Evolutionary conservation across 2,329 filamentous ascomycete genomes (phyloP), one percentile per base, ranked within the genome.

Genomic region (Zymoseptoria crescenta): DNA sequence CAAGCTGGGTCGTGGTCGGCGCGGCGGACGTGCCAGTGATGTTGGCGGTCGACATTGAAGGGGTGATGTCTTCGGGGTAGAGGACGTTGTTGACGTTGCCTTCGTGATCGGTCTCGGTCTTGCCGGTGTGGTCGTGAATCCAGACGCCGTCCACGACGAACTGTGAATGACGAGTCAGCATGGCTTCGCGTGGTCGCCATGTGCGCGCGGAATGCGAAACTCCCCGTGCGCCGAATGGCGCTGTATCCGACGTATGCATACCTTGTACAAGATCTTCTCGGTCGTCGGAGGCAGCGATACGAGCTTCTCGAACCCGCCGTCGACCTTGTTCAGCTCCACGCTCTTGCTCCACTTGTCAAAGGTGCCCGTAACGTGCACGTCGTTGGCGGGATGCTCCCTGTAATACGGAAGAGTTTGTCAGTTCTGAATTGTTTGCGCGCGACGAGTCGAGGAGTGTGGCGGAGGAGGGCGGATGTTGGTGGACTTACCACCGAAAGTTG

Each of bases 51-150:
- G 81, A 77, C 51, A 79, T 76, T 58, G 80, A 71, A 55, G 78
- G 76, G 55, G 75, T 74, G 68, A 96, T 87, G 71, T 90, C 82
- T 63, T 91, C 83, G 59, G 88, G 85, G 49, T 83, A 83, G 59
- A 99, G 83, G 64, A 96, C 85, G 84, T 97, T 97, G 82, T 97
- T 97, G 69, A 91, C 80, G 81, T 93, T 96, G 70, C 89, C 88
- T 70, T 86, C 81, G 65, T 83, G 82, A 80, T 96, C 93, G 70
- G 85, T 84, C 77, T 96, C 92, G 76, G 88, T 87, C 60, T 89
- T 88, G 49, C 87, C 88, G 60, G 85, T 85, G 68, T 87, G 84
- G 76, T 96, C 92, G 73, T 86, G 88, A 55, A 85, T 86, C 94
- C 94, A 99, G 68, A 83, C 84, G 67, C 89, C 90, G 82, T 99